Percentiles rank a stretch among this genome's conserved stretches.
phyloP scores from a whole-genome alignment of 2,329 filamentous ascomycete genomes.

The Sporothrix humicola region DNA sequence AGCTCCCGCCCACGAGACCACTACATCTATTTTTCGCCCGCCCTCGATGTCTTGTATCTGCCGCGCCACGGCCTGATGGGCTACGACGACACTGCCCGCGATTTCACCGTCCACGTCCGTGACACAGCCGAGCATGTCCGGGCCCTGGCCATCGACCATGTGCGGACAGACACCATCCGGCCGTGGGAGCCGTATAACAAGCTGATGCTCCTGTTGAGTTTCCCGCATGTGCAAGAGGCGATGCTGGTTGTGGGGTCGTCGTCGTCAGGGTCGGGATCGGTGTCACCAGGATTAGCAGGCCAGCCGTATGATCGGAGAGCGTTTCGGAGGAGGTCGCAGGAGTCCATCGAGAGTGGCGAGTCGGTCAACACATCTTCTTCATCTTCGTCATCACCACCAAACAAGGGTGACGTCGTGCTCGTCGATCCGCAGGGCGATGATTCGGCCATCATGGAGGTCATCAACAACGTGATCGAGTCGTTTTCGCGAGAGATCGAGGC shows the following conservation, averaged over 20 bases:
- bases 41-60: constrained; percentile 49
- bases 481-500: constrained; percentile 39
- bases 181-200: constrained; percentile 61
- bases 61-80: constrained; percentile 49
- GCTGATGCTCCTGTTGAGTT: constrained; percentile 52
- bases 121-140: constrained; percentile 46
- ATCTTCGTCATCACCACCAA: constrained; percentile 29
- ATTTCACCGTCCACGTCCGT: constrained; percentile 49
- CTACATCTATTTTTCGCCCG: constrained; percentile 49
- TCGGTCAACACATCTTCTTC: constrained; percentile 12
- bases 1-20: constrained; percentile 41
- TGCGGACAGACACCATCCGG: constrained; percentile 51
- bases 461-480: constrained; percentile 41
- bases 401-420: constrained; percentile 41
- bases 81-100: constrained; percentile 50
- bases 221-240: constrained; percentile 48
- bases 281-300: not conserved
- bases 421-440: constrained; percentile 42
- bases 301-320: constrained; percentile 29
- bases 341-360: constrained; percentile 33
- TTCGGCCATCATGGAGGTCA: constrained; percentile 36
- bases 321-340: constrained; percentile 32
- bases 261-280: not conserved
- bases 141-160: constrained; percentile 54
- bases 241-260: constrained; percentile 45